Evolutionary conservation across 2,329 filamentous ascomycete genomes (phyloP).

Genomic region (Colletotrichum sp.): DNA sequence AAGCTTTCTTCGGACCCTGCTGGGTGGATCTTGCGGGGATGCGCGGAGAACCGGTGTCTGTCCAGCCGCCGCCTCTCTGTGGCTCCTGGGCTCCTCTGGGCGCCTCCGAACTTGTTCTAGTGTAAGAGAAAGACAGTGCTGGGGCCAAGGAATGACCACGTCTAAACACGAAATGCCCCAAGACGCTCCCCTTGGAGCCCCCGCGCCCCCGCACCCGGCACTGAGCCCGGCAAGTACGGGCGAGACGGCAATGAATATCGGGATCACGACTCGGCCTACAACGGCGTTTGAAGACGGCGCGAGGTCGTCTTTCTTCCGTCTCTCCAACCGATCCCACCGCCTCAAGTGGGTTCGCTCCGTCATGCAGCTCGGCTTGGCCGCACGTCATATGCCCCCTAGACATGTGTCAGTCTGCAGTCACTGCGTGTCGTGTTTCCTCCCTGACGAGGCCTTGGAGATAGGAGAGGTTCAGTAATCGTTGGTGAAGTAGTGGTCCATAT

Average conservation of each 20-base stretch:
- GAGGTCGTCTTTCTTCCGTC: neutral
- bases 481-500: neutral
- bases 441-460: neutral
- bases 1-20: conserved; percentile 1
- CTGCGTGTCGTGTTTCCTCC: neutral
- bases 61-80: neutral
- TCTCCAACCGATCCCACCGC: neutral
- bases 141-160: neutral
- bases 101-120: neutral
- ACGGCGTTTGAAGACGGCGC: neutral
- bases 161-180: neutral
- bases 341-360: neutral
- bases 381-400: neutral
- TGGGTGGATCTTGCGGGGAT: conserved; percentile 10
- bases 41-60: neutral
- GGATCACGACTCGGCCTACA: conserved; percentile 1
- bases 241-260: conserved; percentile 1
- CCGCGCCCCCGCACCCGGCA: conserved; percentile 10
- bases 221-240: conserved; percentile 6
- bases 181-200: neutral
- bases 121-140: neutral
- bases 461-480: neutral
- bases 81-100: neutral
- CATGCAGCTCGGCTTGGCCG: neutral
- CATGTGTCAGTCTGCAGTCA: neutral